Base-by-base conservation (phyloP, 495 filamentous ascomycete species). In the Penicillium pancosmium region DNA sequence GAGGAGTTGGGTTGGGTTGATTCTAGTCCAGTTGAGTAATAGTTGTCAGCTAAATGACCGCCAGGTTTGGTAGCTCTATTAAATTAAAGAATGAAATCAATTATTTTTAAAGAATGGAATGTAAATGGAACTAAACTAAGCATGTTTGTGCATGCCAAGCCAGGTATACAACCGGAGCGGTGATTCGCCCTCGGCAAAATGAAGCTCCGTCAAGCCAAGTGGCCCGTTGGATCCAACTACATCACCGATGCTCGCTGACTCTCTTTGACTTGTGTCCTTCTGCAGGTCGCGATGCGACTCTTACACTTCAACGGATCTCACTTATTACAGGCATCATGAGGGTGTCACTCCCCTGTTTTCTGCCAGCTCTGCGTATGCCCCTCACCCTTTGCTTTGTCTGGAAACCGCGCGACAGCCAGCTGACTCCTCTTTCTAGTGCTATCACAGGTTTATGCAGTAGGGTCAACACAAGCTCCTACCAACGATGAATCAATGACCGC, bases 121-220 rank as follows among this genome's bases (percentile, higher is more conserved):
- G 8, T 31, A 31, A 8, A 4, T 31, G 8, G 5, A 31, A 6
- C 2, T 7, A 31, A 31, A 31, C 2, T 31, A 6, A 31, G 6
- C 27, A 6, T 7, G 6, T 31, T 31, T 31, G 27, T 31, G 27
- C 27, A 31, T 48, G 46, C 21, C 46, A 48, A 27, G 46, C 15
- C 41, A 25, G 10, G 46, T 48, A 48, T 48, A 48, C 46, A 48
- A 25, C 5, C 46, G 3, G 60, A 62, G 58, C 57, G 58, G 49
- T 69, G 64, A 64, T 67, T 64, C 48, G 64, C 61, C 58, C 13
- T 72, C 71, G 73, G 73, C 60, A 65, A 69, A 78, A 78, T 70
- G 66, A 75, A 74, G 59, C 71, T 73, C 73, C 72, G 75, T 72
- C 63, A 65, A 67, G 74, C 70, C 75, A 78, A 72, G 75, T 78